These are phyloP conservation scores for Trifolium pratense DNA, from an alignment of 306 rosid species.

Conservation along the genomic window DNA sequence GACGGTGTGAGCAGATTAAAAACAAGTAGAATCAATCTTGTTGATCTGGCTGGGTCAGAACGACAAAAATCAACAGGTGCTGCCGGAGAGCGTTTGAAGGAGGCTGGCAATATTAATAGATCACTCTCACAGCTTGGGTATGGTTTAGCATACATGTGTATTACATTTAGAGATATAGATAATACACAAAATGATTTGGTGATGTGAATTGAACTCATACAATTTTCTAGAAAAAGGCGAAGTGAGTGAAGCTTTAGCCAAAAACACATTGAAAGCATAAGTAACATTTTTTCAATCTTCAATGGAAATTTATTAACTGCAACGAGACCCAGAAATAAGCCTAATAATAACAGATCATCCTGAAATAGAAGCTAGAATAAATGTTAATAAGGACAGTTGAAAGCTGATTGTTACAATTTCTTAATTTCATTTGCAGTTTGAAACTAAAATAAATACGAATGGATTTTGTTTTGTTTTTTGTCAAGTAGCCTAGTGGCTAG, in stretches of 20 bases:
- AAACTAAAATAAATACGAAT: conserved; percentile 5
- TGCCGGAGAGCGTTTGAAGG: conserved; percentile 98
- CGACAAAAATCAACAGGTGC: conserved; percentile 91
- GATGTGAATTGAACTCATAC: not conserved
- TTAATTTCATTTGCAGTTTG: not conserved
- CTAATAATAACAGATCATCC: conserved; percentile 14
- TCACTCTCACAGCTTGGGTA: conserved; percentile 99
- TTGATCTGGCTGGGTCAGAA: conserved; percentile 98
- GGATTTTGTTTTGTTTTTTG: not conserved
- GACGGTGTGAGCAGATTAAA: conserved; percentile 87
- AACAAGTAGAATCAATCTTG: conserved; percentile 97
- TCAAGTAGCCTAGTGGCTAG: no score
- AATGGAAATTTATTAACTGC: conserved; percentile 8
- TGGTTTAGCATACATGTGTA: conserved; percentile 33
- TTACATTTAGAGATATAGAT: conserved; percentile 17
- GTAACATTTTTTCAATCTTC: conserved; percentile 4
- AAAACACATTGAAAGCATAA: not conserved
- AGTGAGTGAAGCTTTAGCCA: conserved; percentile 14
- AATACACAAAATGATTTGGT: conserved; percentile 2
- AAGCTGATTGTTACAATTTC: conserved; percentile 18
- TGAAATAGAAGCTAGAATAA: conserved; percentile 21
- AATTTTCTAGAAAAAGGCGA: conserved; percentile 7
- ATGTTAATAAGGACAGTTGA: conserved; percentile 11
- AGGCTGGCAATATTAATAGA: conserved; percentile 97
- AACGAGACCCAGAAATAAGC: conserved; percentile 1